Base-by-base conservation (phyloP, 1,284 basidiomycete species). In the Flammula alnicola region DNA sequence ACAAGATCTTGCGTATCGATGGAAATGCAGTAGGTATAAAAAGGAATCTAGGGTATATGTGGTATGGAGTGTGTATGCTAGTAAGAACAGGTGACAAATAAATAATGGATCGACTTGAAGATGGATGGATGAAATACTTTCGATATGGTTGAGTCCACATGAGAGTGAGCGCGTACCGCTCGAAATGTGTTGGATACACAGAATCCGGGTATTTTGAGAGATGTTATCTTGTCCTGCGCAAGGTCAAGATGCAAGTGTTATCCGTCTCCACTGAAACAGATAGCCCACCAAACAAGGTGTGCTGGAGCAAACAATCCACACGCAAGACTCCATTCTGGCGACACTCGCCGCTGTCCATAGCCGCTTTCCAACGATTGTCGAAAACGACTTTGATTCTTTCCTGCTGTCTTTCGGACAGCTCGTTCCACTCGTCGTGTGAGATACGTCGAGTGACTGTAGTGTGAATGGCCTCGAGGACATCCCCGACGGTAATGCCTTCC, bases 261-360 rank as follows among this genome's bases (percentile, higher is more conserved):
- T 68, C 66, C 25, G 56, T 60, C 17, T 67, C 66, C 36, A 66
- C 55, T 30, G 68, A 69, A 6, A 68, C 60, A 12, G 77, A 71
- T 23, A 83, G 62, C 10, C 81, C 81, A n/a, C 69, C 78, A 43
- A 81, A 83, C 23, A 65, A 50, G 3, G 72, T 76, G 44, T 78
- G 77, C 38, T 67, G 62, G 14, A 77, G 66, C 19, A 82, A 56
- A 56, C 71, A 78, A 43, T 82, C 80, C 12, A 74, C 61, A 32
- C 80, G 68, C 56, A 73, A 63, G 3, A 81, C 65, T 3, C 80
- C 80, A 5, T 62, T 63, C 8, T 58, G 52, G 16, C 70, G 70
- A 14, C 68, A 61, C 35, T 54, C 60, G 8, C 57, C 54, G 17
- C 70, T 70, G 43, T 72, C 61, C 2, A 58, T 55, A 2, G 74